phyloP scores from a whole-genome alignment of 805 yeast genomes.

The Sugiyamaella smithiae region DNA sequence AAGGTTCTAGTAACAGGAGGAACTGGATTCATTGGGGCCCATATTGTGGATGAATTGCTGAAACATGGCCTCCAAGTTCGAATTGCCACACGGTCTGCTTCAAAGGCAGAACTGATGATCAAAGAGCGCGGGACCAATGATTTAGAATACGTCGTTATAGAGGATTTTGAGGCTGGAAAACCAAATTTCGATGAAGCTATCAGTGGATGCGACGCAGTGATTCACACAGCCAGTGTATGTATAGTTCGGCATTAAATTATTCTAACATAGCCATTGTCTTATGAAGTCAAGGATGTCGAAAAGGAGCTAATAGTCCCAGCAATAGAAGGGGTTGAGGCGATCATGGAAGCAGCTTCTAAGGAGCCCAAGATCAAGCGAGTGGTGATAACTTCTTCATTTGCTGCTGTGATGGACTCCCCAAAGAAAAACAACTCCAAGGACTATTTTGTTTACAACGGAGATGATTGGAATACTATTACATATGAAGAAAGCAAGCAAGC shows the following conservation, averaged over 20 bases:
- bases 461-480: slow-evolving; percentile 38
- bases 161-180: slow-evolving; percentile 32
- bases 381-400: slow-evolving; percentile 53
- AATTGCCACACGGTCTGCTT: slow-evolving; percentile 45
- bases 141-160: slow-evolving; percentile 25
- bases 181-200: slow-evolving; percentile 42
- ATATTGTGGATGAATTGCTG: slow-evolving; percentile 41
- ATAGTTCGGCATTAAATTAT: background rate
- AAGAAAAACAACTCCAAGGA: slow-evolving; percentile 33
- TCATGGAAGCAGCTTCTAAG: slow-evolving; percentile 41
- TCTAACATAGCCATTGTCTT: slow-evolving; percentile 32
- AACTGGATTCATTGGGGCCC: slow-evolving; percentile 51
- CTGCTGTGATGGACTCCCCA: slow-evolving; percentile 44
- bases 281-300: slow-evolving; percentile 35
- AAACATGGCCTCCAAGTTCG: slow-evolving; percentile 41
- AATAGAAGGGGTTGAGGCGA: slow-evolving; percentile 45
- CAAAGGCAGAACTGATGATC: slow-evolving; percentile 39
- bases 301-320: slow-evolving; percentile 48
- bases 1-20: slow-evolving; percentile 47
- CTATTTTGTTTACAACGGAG: slow-evolving; percentile 34
- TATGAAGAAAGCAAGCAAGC: slow-evolving; percentile 27
- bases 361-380: slow-evolving; percentile 44
- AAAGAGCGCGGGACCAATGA: slow-evolving; percentile 16
- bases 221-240: slow-evolving; percentile 35
- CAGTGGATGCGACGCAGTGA: slow-evolving; percentile 32